Evolutionary conservation across 1,284 basidiomycete species (phyloP).

Genomic region (Erythrobasidium hasegawianum): DNA sequence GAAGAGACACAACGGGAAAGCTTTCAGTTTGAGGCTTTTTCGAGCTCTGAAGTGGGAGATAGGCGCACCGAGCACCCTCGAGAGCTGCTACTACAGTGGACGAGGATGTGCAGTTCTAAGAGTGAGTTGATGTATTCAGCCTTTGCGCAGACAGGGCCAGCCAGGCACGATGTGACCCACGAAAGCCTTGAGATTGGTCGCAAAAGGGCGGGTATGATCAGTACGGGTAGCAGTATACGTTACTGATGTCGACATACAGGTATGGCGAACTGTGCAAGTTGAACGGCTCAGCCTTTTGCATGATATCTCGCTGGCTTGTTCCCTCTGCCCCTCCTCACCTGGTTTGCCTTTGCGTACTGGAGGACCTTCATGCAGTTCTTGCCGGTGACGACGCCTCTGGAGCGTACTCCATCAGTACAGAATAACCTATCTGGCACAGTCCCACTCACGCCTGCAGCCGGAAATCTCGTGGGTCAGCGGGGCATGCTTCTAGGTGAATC

Average conservation of each 20-base stretch:
- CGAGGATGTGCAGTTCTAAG: slow-evolving; percentile 58
- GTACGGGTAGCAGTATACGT: not conserved
- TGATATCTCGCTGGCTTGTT: too few species aligned
- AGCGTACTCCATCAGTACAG: not conserved
- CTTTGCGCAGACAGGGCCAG: too few species aligned
- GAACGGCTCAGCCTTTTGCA: too few species aligned
- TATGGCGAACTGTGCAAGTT: slow-evolving; percentile 41
- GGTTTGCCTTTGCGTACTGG: slow-evolving; percentile 75
- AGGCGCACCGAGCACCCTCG: slow-evolving; percentile 73
- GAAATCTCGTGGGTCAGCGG: not conserved
- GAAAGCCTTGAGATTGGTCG: too few species aligned
- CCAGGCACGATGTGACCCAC: not conserved
- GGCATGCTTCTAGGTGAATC: not conserved
- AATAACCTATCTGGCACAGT: not conserved
- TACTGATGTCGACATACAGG: slow-evolving; percentile 24
- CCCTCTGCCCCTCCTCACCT: too few species aligned
- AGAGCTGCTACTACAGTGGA: slow-evolving; percentile 80
- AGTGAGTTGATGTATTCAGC: too few species aligned
- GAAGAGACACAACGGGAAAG: not conserved
- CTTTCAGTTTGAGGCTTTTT: too few species aligned
- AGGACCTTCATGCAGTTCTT: slow-evolving; percentile 82
- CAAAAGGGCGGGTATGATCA: not conserved
- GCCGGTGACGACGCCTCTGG: slow-evolving; percentile 72
- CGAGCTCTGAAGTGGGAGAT: not conserved
- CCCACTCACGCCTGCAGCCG: slow-evolving; percentile 24